Evolutionary conservation across 2,329 filamentous ascomycete species (phyloP), one percentile per base, ranked within the genome.

Genomic region (Leptographium radiaticola): DNA sequence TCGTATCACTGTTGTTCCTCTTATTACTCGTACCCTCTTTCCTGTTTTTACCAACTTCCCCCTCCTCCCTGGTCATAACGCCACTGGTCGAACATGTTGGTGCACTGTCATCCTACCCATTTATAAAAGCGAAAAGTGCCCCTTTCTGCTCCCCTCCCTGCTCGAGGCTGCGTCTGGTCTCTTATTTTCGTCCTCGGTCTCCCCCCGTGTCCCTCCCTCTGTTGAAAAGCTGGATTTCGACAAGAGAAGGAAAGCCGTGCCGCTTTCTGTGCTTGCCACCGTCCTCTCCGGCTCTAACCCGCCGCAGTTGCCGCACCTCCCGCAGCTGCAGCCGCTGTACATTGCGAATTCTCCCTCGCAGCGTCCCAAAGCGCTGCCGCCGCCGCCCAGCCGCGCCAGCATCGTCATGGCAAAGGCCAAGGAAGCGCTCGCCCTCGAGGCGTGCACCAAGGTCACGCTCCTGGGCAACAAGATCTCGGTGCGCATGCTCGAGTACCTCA

Each of bases 401-500:
- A 36, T 36, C 34, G 34, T 15, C 43, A 64, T 64, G 62, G 59
- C 59, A 30, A 64, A 62, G 59, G 51, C 56, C 48, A 66, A 64
- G 56, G 61, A 63, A 42, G 55, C 59, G 9, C 54, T 70, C 25
- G 59, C 71, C 34, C 62, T 76, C 12, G 73, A 75, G 56, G 69
- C 81, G 45, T 83, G 80, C 65, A 73, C 71, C 58, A 74, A 75
- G 61, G 77, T 80, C 8, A 84, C 80, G 2, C 67, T 73, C 50
- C 71, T 80, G 31, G 80, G 79, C 55, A 82, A 84, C 64, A 75
- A 74, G 57, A 83, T 86, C 59, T 78, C 82, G 0, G 76, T 84
- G 48, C 78, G 75, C 58, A 78, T 83, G 70, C 72, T 84, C 43
- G 81, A 84, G 63, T 84, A 81, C 57, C 71, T 83, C 25, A 77